Evolutionary conservation across 2,329 filamentous ascomycete species (phyloP).

Genomic region (Clarireedia homoeocarpa): DNA sequence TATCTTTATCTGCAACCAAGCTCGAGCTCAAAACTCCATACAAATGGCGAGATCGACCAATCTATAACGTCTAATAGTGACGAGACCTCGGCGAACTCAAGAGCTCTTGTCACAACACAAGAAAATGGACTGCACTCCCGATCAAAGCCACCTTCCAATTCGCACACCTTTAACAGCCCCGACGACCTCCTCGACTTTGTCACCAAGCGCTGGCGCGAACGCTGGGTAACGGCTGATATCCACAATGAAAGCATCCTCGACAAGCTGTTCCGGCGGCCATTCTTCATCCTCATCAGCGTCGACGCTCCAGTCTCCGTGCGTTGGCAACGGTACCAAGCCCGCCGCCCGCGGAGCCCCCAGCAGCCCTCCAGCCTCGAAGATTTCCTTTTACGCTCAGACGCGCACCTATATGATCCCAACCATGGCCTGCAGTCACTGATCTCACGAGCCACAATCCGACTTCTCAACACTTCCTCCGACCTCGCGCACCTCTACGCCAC

Average conservation of each 20-base stretch:
- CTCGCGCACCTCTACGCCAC: slow-evolving; percentile 64
- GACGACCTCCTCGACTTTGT: slow-evolving; percentile 74
- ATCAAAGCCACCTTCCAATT: slow-evolving; percentile 1
- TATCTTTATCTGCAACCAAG: slow-evolving; percentile 51
- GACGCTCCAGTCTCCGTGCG: slow-evolving; percentile 82
- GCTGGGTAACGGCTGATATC: slow-evolving; percentile 82
- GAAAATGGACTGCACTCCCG: neutral
- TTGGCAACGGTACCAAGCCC: slow-evolving; percentile 67
- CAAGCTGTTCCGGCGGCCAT: slow-evolving; percentile 69
- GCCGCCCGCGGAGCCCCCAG: slow-evolving; percentile 30
- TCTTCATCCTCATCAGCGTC: slow-evolving; percentile 87
- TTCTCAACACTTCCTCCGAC: slow-evolving; percentile 76
- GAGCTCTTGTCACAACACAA: neutral
- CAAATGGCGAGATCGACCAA: slow-evolving; percentile 1
- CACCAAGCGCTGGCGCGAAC: slow-evolving; percentile 72
- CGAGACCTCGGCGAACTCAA: neutral
- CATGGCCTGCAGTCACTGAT: slow-evolving; percentile 68
- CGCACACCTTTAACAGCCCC: slow-evolving; percentile 48
- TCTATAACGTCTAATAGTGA: neutral
- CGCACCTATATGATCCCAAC: slow-evolving; percentile 61
- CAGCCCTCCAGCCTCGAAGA: slow-evolving; percentile 38
- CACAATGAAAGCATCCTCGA: slow-evolving; percentile 67
- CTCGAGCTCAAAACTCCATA: neutral
- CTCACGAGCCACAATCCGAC: slow-evolving; percentile 70
- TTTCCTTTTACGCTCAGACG: slow-evolving; percentile 56